These are phyloP conservation scores for Fusarium sp. DNA, from an alignment of 2,329 filamentous ascomycete species.

Conservation along the genomic window DNA sequence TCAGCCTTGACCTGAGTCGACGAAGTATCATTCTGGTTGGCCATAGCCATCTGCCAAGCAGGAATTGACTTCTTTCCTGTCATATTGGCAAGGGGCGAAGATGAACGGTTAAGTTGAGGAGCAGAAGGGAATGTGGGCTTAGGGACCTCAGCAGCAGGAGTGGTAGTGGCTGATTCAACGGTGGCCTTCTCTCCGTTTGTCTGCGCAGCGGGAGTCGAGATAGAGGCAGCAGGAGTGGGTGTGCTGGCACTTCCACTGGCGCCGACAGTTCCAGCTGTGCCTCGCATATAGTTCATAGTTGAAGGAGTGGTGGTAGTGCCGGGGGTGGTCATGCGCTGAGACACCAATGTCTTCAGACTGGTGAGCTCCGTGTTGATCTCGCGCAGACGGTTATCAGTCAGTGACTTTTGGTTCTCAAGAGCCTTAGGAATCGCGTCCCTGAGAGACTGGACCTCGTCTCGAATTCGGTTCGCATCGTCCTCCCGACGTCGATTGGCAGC, in stretches of 20 bases:
- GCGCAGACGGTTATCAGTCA: slow-evolving; percentile 82
- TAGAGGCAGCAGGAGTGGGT: slow-evolving; percentile 44
- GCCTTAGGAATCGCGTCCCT: slow-evolving; percentile 90
- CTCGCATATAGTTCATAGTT: slow-evolving; percentile 44
- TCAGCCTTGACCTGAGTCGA: slow-evolving; percentile 46
- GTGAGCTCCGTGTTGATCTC: slow-evolving; percentile 90
- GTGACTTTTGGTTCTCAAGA: slow-evolving; percentile 87
- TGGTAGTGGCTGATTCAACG: slow-evolving; percentile 42
- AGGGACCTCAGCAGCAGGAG: slow-evolving; percentile 49
- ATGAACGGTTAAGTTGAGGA: slow-evolving; percentile 47
- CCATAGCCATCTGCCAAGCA: slow-evolving; percentile 82
- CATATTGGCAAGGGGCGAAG: slow-evolving; percentile 55
- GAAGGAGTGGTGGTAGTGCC: slow-evolving; percentile 46
- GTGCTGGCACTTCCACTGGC: slow-evolving; percentile 8
- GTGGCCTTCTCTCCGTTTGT: slow-evolving; percentile 48
- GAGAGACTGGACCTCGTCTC: slow-evolving; percentile 85
- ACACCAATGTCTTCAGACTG: slow-evolving; percentile 90
- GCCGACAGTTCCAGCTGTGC: slow-evolving; percentile 29
- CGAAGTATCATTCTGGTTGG: slow-evolving; percentile 61
- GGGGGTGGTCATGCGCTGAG: slow-evolving; percentile 67
- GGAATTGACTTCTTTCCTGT: slow-evolving; percentile 76
- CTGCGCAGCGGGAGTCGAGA: slow-evolving; percentile 35
- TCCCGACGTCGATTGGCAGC: slow-evolving; percentile 83
- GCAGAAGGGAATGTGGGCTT: slow-evolving; percentile 48
- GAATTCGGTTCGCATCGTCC: slow-evolving; percentile 86